phyloP scores from a whole-genome alignment of 257 asterid species.

The Nicotiana tabacum region DNA sequence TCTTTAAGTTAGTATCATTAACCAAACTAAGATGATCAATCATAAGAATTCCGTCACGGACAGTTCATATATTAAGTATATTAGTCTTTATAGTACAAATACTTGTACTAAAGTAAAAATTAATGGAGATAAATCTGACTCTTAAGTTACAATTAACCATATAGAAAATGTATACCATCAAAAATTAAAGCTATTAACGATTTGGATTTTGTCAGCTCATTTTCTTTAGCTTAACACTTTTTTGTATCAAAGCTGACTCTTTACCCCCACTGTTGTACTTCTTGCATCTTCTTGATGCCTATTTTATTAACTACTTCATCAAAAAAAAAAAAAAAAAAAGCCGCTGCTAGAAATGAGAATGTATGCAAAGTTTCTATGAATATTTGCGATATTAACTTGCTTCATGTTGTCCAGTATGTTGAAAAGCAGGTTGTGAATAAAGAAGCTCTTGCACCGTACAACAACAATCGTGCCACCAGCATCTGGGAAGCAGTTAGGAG shows the following conservation, averaged over 20 bases:
- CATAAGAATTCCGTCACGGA: no score
- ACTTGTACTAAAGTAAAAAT: not conserved
- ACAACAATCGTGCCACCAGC: slow-evolving; percentile 30
- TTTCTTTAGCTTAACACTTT: no score
- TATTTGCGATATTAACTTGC: not conserved
- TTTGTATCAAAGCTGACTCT: not conserved
- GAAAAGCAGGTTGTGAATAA: slow-evolving; percentile 60
- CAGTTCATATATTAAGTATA: not conserved
- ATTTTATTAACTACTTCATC: not conserved
- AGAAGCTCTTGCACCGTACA: slow-evolving; percentile 35
- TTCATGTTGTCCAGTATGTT: slow-evolving; percentile 60
- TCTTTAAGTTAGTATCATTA: not conserved
- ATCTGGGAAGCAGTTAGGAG: slow-evolving; percentile 88
- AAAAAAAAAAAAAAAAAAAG: not conserved
- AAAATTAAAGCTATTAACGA: not conserved
- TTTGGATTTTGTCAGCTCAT: no score
- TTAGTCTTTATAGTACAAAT: not conserved
- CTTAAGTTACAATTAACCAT: not conserved
- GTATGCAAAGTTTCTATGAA: not conserved
- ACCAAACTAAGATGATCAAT: not conserved
- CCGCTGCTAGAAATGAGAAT: not conserved
- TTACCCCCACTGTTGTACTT: not conserved
- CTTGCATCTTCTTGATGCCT: not conserved
- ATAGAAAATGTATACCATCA: not conserved
- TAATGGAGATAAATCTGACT: not conserved